A percentile compares a stretch with the other conserved stretches of the same genome.
phyloP scores from a whole-genome alignment of 2,329 filamentous ascomycete species.

The Geosmithia putterillii region DNA sequence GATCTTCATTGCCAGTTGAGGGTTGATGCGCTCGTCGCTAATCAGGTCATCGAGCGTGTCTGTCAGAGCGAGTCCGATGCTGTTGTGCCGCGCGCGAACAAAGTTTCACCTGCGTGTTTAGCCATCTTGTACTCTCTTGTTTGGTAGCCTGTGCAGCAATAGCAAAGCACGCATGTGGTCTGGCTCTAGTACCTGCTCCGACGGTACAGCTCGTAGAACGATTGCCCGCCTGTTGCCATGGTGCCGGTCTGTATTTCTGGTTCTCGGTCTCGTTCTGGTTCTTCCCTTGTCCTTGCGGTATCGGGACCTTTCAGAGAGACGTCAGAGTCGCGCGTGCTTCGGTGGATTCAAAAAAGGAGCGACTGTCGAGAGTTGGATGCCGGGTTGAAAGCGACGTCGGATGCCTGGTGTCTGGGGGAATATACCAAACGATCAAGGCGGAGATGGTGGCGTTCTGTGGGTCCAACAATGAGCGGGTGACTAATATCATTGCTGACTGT shows the following conservation, averaged over 20 bases:
- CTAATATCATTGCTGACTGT: too few species aligned
- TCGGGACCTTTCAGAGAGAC: not conserved
- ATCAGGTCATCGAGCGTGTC: constrained; percentile 97
- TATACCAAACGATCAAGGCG: not conserved
- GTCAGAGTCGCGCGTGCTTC: not conserved
- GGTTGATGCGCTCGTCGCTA: constrained; percentile 87
- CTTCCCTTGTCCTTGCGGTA: not conserved
- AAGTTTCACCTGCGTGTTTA: constrained; percentile 4
- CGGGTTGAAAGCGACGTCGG: not conserved
- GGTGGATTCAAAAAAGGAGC: not conserved
- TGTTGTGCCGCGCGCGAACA: constrained; percentile 30
- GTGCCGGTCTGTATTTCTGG: constrained; percentile 3
- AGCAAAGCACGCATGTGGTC: too few species aligned
- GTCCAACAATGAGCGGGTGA: too few species aligned
- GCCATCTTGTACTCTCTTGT: not conserved
- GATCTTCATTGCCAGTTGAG: constrained; percentile 97
- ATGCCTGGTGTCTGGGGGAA: not conserved
- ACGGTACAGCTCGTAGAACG: constrained; percentile 91
- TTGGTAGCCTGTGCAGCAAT: not conserved
- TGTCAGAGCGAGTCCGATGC: constrained; percentile 84
- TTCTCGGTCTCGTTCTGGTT: not conserved
- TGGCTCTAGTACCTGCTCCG: constrained; percentile 70
- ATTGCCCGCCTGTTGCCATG: constrained; percentile 40
- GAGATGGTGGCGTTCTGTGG: not conserved
- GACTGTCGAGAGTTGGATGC: constrained; percentile 3